Evolutionary conservation across 1,139 yeast genomes (phyloP).

Genomic region (Torulaspora globosa): DNA sequence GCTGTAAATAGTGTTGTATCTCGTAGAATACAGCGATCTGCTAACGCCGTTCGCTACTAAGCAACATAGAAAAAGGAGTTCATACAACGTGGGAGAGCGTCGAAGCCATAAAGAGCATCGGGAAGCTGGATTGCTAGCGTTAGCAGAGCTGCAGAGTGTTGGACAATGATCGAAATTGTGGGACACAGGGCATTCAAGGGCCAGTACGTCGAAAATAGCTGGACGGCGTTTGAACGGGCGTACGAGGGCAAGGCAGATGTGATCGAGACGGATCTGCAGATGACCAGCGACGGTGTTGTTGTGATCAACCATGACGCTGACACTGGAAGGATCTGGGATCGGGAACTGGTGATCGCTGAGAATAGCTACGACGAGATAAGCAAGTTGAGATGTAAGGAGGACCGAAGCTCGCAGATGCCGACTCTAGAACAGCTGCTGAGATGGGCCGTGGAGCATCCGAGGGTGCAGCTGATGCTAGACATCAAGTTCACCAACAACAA

Average conservation of each 20-base stretch:
- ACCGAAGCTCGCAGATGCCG: conserved; percentile 55
- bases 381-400: conserved; percentile 49
- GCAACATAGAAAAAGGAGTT: neutral
- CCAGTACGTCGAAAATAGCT: conserved; percentile 72
- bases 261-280: conserved; percentile 82
- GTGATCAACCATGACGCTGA: conserved; percentile 62
- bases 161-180: conserved; percentile 39
- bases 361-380: conserved; percentile 44
- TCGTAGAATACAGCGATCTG: neutral
- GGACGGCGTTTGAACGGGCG: conserved; percentile 69
- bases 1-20: neutral
- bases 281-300: conserved; percentile 65
- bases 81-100: neutral
- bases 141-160: neutral
- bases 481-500: conserved; percentile 70
- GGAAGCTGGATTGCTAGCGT: neutral
- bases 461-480: conserved; percentile 66
- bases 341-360: conserved; percentile 39
- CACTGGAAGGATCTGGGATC: conserved; percentile 40
- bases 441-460: conserved; percentile 50
- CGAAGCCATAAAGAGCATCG: neutral
- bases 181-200: conserved; percentile 41
- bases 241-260: conserved; percentile 62
- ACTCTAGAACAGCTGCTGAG: conserved; percentile 55
- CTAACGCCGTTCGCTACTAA: neutral